Percentiles rank a stretch among this genome's conserved stretches.
Evolutionary conservation across 108 stramenopile genomes (phyloP).

Genomic region (Nitzschia sp.): DNA sequence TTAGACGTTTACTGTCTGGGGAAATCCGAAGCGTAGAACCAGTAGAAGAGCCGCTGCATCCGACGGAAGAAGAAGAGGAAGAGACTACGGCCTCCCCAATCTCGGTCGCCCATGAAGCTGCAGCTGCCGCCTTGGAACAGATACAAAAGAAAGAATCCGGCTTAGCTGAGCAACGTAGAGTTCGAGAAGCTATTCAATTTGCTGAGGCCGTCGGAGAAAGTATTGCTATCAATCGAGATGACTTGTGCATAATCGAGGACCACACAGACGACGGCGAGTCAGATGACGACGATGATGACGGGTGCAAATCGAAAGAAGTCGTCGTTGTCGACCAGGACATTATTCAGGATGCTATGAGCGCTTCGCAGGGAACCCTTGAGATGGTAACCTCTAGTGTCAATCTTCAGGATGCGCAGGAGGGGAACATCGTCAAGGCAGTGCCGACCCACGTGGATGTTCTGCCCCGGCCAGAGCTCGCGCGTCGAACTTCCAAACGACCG

Average conservation of each 20-base stretch:
- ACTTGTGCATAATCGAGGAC: constrained; percentile 68
- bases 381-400: neutral
- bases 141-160: constrained; percentile 30
- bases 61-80: constrained; percentile 24
- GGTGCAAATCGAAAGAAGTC: constrained; percentile 13
- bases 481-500: constrained; percentile 22
- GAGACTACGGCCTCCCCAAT: constrained; percentile 16
- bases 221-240: constrained; percentile 45
- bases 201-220: constrained; percentile 74
- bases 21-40: constrained; percentile 21
- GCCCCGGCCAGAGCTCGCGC: constrained; percentile 1
- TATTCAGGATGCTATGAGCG: neutral
- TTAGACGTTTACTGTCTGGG: constrained; percentile 29
- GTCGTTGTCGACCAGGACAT: neutral
- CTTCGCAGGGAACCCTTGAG: neutral
- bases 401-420: neutral
- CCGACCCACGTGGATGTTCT: constrained; percentile 11
- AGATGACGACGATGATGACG: constrained; percentile 41
- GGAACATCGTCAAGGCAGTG: neutral
- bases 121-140: neutral
- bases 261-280: constrained; percentile 41
- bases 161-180: constrained; percentile 50
- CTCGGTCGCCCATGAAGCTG: constrained; percentile 21
- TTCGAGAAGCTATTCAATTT: constrained; percentile 67
- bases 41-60: neutral